phyloP scores from a whole-genome alignment of 345 rosid species.

The Citrus cavaleriei region DNA sequence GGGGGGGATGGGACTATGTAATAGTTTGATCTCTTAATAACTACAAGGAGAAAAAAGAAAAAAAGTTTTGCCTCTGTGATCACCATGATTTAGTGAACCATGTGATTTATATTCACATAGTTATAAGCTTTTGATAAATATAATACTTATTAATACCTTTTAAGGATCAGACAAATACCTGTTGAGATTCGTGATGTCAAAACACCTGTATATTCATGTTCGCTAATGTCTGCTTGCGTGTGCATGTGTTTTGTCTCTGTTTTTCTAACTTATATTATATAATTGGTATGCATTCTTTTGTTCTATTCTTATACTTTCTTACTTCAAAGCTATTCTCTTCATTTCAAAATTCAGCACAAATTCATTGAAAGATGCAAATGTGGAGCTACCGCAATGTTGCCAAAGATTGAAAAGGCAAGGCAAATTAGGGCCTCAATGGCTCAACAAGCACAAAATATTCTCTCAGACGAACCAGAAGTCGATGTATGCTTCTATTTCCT shows the following conservation, averaged over 20 bases:
- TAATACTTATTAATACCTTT: not conserved
- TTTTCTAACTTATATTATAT: not conserved
- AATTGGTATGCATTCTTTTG: not conserved
- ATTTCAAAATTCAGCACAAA: conserved; percentile 65
- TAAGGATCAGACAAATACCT: not conserved
- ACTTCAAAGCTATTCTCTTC: conserved; percentile 19
- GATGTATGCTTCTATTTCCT: conserved; percentile 33
- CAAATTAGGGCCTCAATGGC: conserved; percentile 65
- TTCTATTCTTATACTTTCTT: conserved; percentile 13
- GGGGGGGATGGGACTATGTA: not conserved
- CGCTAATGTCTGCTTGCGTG: not conserved
- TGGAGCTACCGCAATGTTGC: conserved; percentile 89
- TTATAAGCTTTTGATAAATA: not conserved
- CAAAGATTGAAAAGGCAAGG: conserved; percentile 91
- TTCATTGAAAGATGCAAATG: conserved; percentile 84
- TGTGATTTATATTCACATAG: not conserved
- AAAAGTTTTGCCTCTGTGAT: not conserved
- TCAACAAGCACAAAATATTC: conserved; percentile 51
- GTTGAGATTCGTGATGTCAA: not conserved
- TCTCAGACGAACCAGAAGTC: conserved; percentile 36
- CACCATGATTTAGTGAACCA: not conserved
- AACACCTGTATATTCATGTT: not conserved
- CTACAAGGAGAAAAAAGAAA: not conserved
- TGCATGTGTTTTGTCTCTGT: not conserved
- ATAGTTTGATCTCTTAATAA: not conserved